phyloP scores from a whole-genome alignment of 2,329 filamentous ascomycete species.

The Cladosporium sphaerospermum region DNA sequence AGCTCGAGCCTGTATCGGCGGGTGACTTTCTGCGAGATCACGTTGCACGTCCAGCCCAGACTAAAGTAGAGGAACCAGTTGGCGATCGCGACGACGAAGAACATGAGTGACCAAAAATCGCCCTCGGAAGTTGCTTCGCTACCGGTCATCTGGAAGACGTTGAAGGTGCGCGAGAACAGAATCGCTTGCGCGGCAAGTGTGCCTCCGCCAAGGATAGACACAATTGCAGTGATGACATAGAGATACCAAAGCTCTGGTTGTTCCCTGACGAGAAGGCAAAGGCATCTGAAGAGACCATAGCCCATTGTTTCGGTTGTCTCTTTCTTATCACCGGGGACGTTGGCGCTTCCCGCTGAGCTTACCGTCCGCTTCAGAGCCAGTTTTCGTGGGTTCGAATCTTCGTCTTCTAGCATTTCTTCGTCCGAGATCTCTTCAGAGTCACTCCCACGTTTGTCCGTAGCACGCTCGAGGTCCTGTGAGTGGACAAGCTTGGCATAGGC shows the following conservation, averaged over 20 bases:
- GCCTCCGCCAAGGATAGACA: slow-evolving; percentile 30
- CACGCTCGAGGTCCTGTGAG: slow-evolving; percentile 39
- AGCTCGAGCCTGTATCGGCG: slow-evolving; percentile 32
- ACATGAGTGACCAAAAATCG: slow-evolving; percentile 51
- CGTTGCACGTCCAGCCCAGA: slow-evolving; percentile 42
- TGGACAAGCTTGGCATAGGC: slow-evolving; percentile 39
- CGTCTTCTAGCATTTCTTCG: slow-evolving; percentile 25
- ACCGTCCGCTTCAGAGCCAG: slow-evolving; percentile 3
- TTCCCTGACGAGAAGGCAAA: slow-evolving; percentile 33
- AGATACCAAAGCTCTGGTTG: slow-evolving; percentile 33
- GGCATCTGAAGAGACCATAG: slow-evolving; percentile 31
- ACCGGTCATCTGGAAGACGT: slow-evolving; percentile 40
- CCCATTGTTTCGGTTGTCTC: slow-evolving; percentile 23
- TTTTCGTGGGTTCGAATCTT: slow-evolving; percentile 23
- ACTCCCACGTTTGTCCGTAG: slow-evolving; percentile 15
- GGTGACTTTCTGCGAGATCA: slow-evolving; percentile 39
- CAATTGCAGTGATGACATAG: slow-evolving; percentile 32
- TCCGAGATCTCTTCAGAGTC: slow-evolving; percentile 24
- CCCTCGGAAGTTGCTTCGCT: slow-evolving; percentile 34
- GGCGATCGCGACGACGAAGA: slow-evolving; percentile 48
- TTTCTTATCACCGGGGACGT: background rate
- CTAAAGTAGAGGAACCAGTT: slow-evolving; percentile 40
- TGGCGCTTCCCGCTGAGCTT: background rate
- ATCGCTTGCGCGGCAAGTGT: slow-evolving; percentile 45
- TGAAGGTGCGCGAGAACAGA: slow-evolving; percentile 44